Percentiles rank a stretch among this genome's conserved stretches.
Evolutionary conservation across 257 asterid species (phyloP).

Genomic region (Rubia yunnanensis): DNA sequence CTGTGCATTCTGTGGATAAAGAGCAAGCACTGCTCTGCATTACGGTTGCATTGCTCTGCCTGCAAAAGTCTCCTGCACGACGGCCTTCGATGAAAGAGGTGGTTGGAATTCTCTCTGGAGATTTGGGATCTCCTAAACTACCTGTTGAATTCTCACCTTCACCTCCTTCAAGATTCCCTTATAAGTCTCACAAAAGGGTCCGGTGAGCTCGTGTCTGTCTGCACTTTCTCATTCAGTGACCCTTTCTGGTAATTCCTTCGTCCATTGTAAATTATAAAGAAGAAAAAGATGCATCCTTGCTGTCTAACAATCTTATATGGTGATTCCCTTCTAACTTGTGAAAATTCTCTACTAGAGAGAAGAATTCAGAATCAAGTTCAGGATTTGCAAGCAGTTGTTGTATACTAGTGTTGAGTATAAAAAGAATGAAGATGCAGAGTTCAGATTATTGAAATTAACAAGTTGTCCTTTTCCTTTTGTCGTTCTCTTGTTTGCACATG

Average conservation of each 20-base stretch:
- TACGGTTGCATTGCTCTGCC: constrained; percentile 77
- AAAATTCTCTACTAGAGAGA: neutral
- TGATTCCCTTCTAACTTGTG: neutral
- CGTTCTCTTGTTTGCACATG: neutral
- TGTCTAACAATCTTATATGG: constrained; percentile 4
- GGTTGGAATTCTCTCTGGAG: constrained; percentile 67
- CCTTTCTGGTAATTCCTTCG: constrained; percentile 1
- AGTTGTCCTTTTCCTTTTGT: neutral
- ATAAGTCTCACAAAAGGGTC: constrained; percentile 57
- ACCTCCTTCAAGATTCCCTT: constrained; percentile 50
- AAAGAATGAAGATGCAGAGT: constrained; percentile 5
- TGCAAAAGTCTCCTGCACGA: constrained; percentile 71
- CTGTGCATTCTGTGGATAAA: constrained; percentile 36
- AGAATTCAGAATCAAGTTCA: neutral
- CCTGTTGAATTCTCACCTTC: constrained; percentile 87
- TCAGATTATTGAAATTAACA: neutral
- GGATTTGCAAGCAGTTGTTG: neutral
- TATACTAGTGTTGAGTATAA: neutral
- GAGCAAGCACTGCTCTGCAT: constrained; percentile 76
- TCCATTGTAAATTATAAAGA: constrained; percentile 1
- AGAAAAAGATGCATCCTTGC: neutral
- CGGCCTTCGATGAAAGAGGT: constrained; percentile 94
- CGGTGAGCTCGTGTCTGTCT: constrained; percentile 37
- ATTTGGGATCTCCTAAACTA: constrained; percentile 55
- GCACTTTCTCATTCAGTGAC: constrained; percentile 6